Base-by-base conservation (phyloP, 1,284 basidiomycete species). In the Inonotus obliquus region DNA sequence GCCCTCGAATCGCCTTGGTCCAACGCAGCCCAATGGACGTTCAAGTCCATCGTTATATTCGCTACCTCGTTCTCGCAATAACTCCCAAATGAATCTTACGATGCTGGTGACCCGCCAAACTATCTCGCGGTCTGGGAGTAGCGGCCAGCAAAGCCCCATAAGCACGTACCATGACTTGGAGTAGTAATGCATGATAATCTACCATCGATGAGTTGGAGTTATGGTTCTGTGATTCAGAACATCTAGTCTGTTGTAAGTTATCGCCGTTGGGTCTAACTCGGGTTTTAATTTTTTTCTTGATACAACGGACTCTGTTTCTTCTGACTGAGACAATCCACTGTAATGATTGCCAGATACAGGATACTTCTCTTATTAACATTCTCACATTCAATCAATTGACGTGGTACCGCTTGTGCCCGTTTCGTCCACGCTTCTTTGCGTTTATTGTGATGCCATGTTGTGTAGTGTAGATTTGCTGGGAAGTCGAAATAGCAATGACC, bases 11-110 rank as follows among this genome's bases (percentile, higher is more conserved):
- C 67, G 66, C 69, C 48, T 67, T 69, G 72, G 72, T 57, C 71
- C 69, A 52, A 38, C 54, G 47, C 59, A 56, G 35, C 37, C 52
- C 14, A 61, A 61, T 38, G 54, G 44, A 51, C 49, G 44, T 47
- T 41, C 62, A 54, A 57, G 41, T 35, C 58, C 54, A 27, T 48
- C 59, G 61, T 63, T 73, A 11, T 69, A 71, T 57, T 72, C 72
- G 25, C 67, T 75, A 19, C 69, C 82, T 57, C 81, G 86, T 27
- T 88, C 87, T 65, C 76, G 84, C 65, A 89, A 87, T 65, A 78
- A 78, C 6, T 89, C 86, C 1, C 81, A 85, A 69, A 78, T 84
- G 70, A 89, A 81, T 68, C 69, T 89, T 32, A 77, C 81, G 51
- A 77, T 75, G 48, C 68, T 81, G 57, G 73, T 77, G 44, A 78